phyloP scores from a whole-genome alignment of 139 green algal genomes.

The Auxenochlorella protothecoides region DNA sequence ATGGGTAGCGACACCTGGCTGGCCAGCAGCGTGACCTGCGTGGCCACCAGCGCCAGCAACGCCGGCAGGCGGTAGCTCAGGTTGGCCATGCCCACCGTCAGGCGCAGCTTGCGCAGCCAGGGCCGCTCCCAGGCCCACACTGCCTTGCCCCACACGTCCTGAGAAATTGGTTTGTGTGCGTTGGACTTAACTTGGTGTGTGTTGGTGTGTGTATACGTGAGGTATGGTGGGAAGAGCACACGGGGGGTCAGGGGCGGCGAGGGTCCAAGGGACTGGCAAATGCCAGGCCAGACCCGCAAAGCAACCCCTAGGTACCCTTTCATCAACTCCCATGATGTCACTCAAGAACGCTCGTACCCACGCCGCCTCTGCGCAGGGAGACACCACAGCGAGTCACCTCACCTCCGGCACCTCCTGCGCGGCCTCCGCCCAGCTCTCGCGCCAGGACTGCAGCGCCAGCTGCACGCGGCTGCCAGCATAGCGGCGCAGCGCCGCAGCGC shows the following conservation, averaged over 20 bases:
- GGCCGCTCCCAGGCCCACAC: slow-evolving; percentile 58
- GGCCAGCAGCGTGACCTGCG: slow-evolving; percentile 39
- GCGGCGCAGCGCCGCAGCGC: too few relatives aligned
- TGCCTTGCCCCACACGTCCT: slow-evolving; percentile 46
- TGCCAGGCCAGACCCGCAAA: too few relatives aligned
- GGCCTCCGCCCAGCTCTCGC: slow-evolving; percentile 1
- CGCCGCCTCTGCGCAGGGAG: too few relatives aligned
- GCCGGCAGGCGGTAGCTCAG: slow-evolving; percentile 44
- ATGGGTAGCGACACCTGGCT: slow-evolving; percentile 64
- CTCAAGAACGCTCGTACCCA: too few relatives aligned
- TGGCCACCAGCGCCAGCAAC: slow-evolving; percentile 42
- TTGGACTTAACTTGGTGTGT: too few relatives aligned
- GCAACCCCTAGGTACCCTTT: too few relatives aligned
- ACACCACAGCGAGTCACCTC: background rate
- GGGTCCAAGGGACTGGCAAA: too few relatives aligned
- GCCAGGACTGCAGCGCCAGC: slow-evolving; percentile 6
- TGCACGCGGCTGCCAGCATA: slow-evolving; percentile 3
- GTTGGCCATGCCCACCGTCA: slow-evolving; percentile 25
- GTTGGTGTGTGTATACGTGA: too few relatives aligned
- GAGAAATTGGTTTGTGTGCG: background rate
- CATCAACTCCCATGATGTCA: too few relatives aligned
- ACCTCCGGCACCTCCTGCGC: slow-evolving; percentile 21
- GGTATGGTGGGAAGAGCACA: background rate
- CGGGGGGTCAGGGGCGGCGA: too few relatives aligned
- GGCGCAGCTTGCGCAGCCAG: slow-evolving; percentile 41